Base-by-base conservation (phyloP, 1,284 basidiomycete species). In the Boletellus deceptivus region DNA sequence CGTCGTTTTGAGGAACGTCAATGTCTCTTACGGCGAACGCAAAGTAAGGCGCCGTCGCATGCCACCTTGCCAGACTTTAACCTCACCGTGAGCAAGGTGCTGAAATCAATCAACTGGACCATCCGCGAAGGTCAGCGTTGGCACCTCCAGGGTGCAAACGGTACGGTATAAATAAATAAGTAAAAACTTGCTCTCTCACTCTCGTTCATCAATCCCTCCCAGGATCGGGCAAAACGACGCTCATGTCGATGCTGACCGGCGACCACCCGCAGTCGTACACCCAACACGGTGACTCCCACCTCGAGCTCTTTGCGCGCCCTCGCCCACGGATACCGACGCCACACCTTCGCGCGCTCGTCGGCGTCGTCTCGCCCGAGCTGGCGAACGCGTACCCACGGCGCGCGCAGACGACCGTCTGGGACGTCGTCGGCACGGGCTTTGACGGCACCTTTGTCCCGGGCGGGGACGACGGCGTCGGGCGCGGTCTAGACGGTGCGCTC, bases 171-270 rank as follows among this genome's bases (percentile, higher is more conserved):
- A 5, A 22, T 4, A 9, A 14, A 20, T 20, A 22, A 5, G 5
- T 4, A 9, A 14, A 9, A 8, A 6, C 6, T 17, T 7, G 10
- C 10, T 16, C 17, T 6, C 16, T 16, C 3, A 6, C 16, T 10
- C 25, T 10, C 27, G 9, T 10, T 25, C 42, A n/a, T 17, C 36
- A 4, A 43, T 38, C 46, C 37, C 16, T 54, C 11, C 43, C 50
- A 92, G 89, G 93, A 42, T 93, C 91, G 0, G 96, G 96, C 2
- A 99, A 99, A 73, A 96, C 95, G 0, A 98, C 96, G 0, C 82
- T 98, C 1, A 77, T 98, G n/a, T 87, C 95, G 4, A 70, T 98
- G 31, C 74, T 99, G 35, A 91, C 93, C 0, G 96, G 96, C 22
- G 93, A 96, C 62, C 96, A 98, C 68, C 95, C 96, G 0, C 91